Evolutionary conservation across 2,329 filamentous ascomycete species (phyloP).

Genomic region (Scopulariopsis brevicaulis): DNA sequence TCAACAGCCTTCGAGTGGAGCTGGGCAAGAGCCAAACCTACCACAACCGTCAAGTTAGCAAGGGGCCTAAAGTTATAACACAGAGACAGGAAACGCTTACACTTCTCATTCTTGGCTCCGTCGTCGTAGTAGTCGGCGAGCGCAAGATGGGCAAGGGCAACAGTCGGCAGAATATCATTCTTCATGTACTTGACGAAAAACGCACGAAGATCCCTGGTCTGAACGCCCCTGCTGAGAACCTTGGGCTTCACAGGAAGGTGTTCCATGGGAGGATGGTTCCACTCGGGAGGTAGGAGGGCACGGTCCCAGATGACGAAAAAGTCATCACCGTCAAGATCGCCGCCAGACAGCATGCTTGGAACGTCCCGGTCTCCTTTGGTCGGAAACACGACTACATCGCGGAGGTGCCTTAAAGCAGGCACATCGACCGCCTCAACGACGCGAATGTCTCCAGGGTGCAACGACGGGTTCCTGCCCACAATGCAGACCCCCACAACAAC

Average conservation of each 20-base stretch:
- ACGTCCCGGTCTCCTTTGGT: slow-evolving; percentile 73
- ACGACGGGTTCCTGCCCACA: slow-evolving; percentile 81
- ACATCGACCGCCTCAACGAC: slow-evolving; percentile 76
- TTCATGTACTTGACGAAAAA: slow-evolving; percentile 95
- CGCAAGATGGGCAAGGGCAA: slow-evolving; percentile 74
- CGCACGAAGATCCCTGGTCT: slow-evolving; percentile 59
- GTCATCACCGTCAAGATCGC: slow-evolving; percentile 92
- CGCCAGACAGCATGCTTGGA: slow-evolving; percentile 90
- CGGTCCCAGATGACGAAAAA: slow-evolving; percentile 90
- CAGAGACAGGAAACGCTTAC: slow-evolving; percentile 28
- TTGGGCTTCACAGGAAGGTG: slow-evolving; percentile 50
- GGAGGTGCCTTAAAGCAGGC: slow-evolving; percentile 61
- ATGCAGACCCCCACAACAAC: slow-evolving; percentile 72
- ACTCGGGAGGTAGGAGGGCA: slow-evolving; percentile 55
- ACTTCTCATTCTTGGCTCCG: slow-evolving; percentile 58
- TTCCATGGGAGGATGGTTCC: slow-evolving; percentile 70
- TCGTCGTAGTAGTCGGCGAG: slow-evolving; percentile 51
- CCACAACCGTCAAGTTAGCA: slow-evolving; percentile 1
- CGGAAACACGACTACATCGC: slow-evolving; percentile 80
- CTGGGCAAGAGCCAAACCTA: slow-evolving; percentile 57
- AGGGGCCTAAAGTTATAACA: neutral
- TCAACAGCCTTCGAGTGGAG: slow-evolving; percentile 90
- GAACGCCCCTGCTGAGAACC: slow-evolving; percentile 50
- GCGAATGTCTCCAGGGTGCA: slow-evolving; percentile 86
- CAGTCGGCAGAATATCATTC: slow-evolving; percentile 68